These are phyloP conservation scores for Aspergillus avenaceus DNA, from an alignment of 495 filamentous ascomycete species.

Conservation along the genomic window DNA sequence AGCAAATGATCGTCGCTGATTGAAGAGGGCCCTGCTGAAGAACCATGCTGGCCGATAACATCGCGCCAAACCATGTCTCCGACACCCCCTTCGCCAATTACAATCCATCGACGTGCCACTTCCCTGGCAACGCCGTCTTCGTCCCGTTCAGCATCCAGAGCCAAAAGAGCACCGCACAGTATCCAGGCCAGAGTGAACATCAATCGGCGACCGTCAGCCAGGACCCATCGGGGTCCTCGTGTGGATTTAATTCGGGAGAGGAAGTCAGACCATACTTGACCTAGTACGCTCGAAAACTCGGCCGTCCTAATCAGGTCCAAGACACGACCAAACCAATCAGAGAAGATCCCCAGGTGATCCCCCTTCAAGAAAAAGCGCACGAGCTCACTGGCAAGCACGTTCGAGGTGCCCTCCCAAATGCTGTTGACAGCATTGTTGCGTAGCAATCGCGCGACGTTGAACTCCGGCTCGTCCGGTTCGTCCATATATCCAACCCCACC, in stretches of 20 bases:
- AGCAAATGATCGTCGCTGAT: constrained; percentile 16
- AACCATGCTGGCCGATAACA: constrained; percentile 7
- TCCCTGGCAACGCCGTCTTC: constrained; percentile 23
- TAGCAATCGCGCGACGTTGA: constrained; percentile 62
- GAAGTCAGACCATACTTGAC: constrained; percentile 15
- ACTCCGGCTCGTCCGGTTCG: constrained; percentile 39
- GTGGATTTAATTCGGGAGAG: constrained; percentile 7
- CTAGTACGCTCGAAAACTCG: constrained; percentile 9
- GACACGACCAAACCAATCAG: constrained; percentile 40
- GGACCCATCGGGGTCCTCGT: constrained; percentile 2
- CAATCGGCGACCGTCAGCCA: constrained; percentile 30
- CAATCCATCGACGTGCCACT: constrained; percentile 31
- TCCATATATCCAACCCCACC: constrained; percentile 76
- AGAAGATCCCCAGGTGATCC: constrained; percentile 36
- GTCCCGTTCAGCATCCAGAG: constrained; percentile 29
- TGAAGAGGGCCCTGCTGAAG: not conserved
- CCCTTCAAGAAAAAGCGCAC: constrained; percentile 51
- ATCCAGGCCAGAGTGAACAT: constrained; percentile 38
- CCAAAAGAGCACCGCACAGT: constrained; percentile 23
- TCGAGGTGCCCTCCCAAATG: constrained; percentile 77
- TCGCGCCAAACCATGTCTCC: constrained; percentile 29
- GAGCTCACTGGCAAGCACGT: constrained; percentile 61
- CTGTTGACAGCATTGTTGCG: constrained; percentile 61
- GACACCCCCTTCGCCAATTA: constrained; percentile 24
- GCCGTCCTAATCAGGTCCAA: constrained; percentile 11